Conservation (phyloP, 345 rosid genomes). For the Microcos paniculata region DNA sequence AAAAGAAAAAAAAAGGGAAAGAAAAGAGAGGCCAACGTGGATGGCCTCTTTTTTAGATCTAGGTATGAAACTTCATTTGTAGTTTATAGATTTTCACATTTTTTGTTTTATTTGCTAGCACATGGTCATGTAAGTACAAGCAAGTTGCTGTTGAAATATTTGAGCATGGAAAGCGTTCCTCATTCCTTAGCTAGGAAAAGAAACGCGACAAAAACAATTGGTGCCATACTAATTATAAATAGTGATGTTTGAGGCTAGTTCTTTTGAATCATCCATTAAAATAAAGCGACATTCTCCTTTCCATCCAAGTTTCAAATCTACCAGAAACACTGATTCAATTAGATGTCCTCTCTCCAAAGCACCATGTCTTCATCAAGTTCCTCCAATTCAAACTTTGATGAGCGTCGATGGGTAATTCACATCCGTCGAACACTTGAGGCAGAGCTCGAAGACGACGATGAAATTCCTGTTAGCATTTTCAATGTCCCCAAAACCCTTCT, state of each 20-base stretch:
- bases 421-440: conserved; percentile 49
- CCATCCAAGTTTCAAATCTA: background rate
- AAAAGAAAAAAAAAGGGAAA: no score
- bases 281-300: background rate
- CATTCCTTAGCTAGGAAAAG: background rate
- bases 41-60: no score
- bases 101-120: no score
- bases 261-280: background rate
- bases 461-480: conserved; percentile 54
- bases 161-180: background rate
- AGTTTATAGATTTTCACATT: no score
- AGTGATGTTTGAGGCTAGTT: background rate
- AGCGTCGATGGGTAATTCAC: conserved; percentile 56
- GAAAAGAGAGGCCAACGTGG: no score
- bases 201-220: background rate
- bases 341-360: background rate
- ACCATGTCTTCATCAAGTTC: background rate
- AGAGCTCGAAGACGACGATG: conserved; percentile 43
- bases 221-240: background rate
- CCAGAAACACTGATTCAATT: background rate
- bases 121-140: no score
- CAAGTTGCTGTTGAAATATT: background rate
- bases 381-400: conserved; percentile 43
- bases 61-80: no score
- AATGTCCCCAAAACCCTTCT: conserved; percentile 56